Evolutionary conservation across 1,139 yeast genomes (phyloP).

Genomic region (Debaryomycetaceae sp.): DNA sequence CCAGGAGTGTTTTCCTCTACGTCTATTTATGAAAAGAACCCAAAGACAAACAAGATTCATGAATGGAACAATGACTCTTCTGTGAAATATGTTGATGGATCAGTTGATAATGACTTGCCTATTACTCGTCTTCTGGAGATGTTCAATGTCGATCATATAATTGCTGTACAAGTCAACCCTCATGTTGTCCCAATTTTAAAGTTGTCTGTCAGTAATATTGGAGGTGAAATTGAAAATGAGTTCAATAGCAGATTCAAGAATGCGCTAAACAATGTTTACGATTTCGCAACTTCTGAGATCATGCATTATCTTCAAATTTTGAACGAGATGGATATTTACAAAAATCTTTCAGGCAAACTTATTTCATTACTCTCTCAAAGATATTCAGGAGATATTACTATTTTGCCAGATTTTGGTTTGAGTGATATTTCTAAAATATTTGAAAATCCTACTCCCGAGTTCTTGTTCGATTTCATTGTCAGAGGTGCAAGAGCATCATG

Average conservation of each 20-base stretch:
- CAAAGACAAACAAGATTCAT: conserved; percentile 60
- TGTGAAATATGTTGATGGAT: conserved; percentile 88
- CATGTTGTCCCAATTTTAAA: conserved; percentile 88
- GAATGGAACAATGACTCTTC: conserved; percentile 83
- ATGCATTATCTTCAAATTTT: conserved; percentile 73
- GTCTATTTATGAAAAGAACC: conserved; percentile 78
- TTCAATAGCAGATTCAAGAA: conserved; percentile 53
- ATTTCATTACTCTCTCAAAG: conserved; percentile 78
- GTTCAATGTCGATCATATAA: conserved; percentile 95
- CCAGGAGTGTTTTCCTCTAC: conserved; percentile 91
- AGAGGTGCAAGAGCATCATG: conserved; percentile 92
- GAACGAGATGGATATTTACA: conserved; percentile 72
- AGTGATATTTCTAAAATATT: conserved; percentile 62
- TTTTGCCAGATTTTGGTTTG: conserved; percentile 68
- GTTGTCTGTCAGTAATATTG: conserved; percentile 62
- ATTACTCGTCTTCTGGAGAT: conserved; percentile 85
- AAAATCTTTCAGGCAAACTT: conserved; percentile 67
- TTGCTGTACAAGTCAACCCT: conserved; percentile 96
- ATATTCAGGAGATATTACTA: conserved; percentile 92
- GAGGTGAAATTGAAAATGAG: conserved; percentile 67
- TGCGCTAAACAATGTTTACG: conserved; percentile 54
- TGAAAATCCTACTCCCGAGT: conserved; percentile 76
- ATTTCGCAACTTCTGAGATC: conserved; percentile 63
- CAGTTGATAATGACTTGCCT: conserved; percentile 93
- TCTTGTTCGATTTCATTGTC: conserved; percentile 63